phyloP scores from a whole-genome alignment of 1,284 basidiomycete genomes.

The Tranzscheliella williamsii region DNA sequence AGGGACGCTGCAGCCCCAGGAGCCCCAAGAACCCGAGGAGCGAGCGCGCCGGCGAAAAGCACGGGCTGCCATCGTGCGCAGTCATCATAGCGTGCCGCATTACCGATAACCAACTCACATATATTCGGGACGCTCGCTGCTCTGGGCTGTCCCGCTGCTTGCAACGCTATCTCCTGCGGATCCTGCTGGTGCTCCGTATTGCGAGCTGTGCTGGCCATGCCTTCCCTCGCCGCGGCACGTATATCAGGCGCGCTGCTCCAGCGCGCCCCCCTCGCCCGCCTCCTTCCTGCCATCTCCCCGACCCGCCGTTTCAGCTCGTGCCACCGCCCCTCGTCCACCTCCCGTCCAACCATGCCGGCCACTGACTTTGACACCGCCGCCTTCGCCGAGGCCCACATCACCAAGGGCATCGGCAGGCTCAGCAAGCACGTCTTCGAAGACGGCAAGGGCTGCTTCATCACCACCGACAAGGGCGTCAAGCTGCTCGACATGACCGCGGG shows the following conservation, averaged over 20 bases:
- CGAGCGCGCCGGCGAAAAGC: too few relatives aligned
- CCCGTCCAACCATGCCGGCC: conserved; percentile 13
- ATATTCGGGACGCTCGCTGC: too few relatives aligned
- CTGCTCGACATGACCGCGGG: conserved; percentile 57
- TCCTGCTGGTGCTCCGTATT: too few relatives aligned
- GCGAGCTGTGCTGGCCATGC: too few relatives aligned
- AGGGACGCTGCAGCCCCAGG: neutral
- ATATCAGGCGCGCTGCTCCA: neutral
- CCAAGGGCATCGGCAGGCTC: conserved; percentile 54
- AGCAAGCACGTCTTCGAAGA: conserved; percentile 49
- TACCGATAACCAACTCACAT: too few relatives aligned
- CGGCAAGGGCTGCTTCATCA: conserved; percentile 50
- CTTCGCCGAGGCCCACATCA: conserved; percentile 53
- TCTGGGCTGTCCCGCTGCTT: neutral
- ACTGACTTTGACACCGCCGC: conserved; percentile 33
- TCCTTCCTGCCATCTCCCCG: neutral
- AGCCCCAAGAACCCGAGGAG: neutral
- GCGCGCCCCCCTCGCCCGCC: neutral
- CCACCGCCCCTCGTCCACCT: neutral
- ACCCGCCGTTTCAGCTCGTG: neutral
- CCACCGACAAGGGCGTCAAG: conserved; percentile 46
- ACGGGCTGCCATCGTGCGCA: too few relatives aligned
- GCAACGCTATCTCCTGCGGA: neutral
- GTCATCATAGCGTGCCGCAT: too few relatives aligned
- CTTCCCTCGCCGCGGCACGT: neutral